Base-by-base conservation (phyloP, 2,329 filamentous ascomycete species). In the Ciborinia camelliae region DNA sequence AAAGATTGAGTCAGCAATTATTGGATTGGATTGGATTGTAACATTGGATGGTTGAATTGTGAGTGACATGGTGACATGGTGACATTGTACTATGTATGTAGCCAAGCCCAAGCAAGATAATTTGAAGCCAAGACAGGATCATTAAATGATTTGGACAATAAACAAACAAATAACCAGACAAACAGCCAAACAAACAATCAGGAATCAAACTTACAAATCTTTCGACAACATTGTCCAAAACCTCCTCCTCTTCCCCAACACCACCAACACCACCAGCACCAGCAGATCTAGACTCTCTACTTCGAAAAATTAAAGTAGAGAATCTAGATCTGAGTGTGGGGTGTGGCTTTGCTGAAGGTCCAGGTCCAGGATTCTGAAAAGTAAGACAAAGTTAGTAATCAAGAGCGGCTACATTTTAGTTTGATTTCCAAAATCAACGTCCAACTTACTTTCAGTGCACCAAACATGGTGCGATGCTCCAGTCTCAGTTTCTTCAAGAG, bases 341-440 rank as follows among this genome's bases (percentile, higher is more conserved):
- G 23, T 23, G 20, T 45, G 54, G 54, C 41, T 37, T 59, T 3
- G n/a, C 47, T 3, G n/a, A 20, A 5, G n/a, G n/a, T n/a, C n/a
- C n/a, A 14, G 55, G 30, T 32, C 54, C 28, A 35, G 41, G 41
- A 59, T 48, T n/a, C 55, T 59, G 8, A 10, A 10, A 43, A 30
- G 53, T 59, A 23, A 59, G 30, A 47, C 41, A 59, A 47, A 35
- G 55, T 59, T 59, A 59, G 55, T 59, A 41, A 59, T 41, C 55
- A 26, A n/a, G n/a, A 45, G 30, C n/a, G 9, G 37, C 52, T 35
- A 59, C 10, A 10, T 47, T 20, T 26, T 58, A 47, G 41, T 35
- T 47, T 12, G 28, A 47, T 47, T 4, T 47, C 20, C 41, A 59
- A 47, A 20, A 9, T 59, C 55, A 47, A 59, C 55, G 30, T 59